Percentiles rank a stretch among this genome's conserved stretches.
Evolutionary conservation across 495 filamentous ascomycete species (phyloP).

Genomic region (Bryoglossum gracile): DNA sequence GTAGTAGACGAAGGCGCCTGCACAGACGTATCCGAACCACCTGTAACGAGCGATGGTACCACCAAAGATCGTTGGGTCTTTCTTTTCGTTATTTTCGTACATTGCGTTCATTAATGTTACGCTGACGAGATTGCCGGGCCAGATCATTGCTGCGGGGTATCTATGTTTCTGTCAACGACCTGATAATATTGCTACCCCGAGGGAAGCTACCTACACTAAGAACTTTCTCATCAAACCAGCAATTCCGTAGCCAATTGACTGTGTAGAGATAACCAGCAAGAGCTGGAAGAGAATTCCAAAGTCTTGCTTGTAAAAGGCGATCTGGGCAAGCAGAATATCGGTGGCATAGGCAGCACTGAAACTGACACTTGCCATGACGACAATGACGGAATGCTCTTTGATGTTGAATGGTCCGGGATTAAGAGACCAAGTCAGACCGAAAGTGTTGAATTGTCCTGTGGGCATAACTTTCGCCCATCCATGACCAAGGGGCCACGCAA

Average conservation of each 20-base stretch:
- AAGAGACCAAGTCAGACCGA: slow-evolving; percentile 48
- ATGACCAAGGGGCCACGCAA: slow-evolving; percentile 64
- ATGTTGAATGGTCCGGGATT: slow-evolving; percentile 75
- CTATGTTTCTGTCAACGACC: slow-evolving; percentile 18
- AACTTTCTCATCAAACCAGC: slow-evolving; percentile 62
- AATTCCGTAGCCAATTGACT: slow-evolving; percentile 67
- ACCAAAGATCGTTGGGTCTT: slow-evolving; percentile 49
- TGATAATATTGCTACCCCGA: slow-evolving; percentile 9
- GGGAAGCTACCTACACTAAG: slow-evolving; percentile 46
- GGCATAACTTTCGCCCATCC: slow-evolving; percentile 45
- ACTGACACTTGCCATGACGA: slow-evolving; percentile 61
- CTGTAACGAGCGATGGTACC: slow-evolving; percentile 59
- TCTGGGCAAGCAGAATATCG: slow-evolving; percentile 39
- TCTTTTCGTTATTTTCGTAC: slow-evolving; percentile 51
- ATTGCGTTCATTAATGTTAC: slow-evolving; percentile 62
- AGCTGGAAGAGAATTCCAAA: slow-evolving; percentile 56
- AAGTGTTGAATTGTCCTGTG: slow-evolving; percentile 41
- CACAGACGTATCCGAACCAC: slow-evolving; percentile 55
- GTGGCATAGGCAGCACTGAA: slow-evolving; percentile 41
- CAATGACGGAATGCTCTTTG: slow-evolving; percentile 73
- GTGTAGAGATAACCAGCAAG: slow-evolving; percentile 61
- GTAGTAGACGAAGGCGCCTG: slow-evolving; percentile 53
- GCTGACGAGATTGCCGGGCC: slow-evolving; percentile 59
- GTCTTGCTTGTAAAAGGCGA: slow-evolving; percentile 32
- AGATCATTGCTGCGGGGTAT: slow-evolving; percentile 64